Evolutionary conservation across 176 grass and related monocot genomes (phyloP), one percentile per base, ranked within the genome.

Genomic region (Zoysia japonica): DNA sequence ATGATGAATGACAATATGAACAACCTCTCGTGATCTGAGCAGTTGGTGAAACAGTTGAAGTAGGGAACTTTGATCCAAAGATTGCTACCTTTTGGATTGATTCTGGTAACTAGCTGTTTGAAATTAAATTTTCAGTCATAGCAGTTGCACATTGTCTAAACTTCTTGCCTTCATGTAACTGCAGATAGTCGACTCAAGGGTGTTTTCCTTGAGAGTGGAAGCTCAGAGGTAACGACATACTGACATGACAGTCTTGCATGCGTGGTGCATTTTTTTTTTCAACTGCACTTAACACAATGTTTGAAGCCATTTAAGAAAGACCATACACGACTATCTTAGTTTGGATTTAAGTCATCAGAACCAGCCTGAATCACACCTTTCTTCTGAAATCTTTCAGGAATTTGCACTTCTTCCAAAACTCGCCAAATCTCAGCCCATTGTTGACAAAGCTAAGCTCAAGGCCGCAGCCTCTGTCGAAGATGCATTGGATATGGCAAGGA

Each of bases 121-220:
- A 3, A 77, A 62, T 82, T 40, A 2, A 53, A 42, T 54, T 87
- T 81, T 77, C 35, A 55, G 38, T 80, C 36, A 4, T 63, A 28
- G 67, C 50, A 62, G 60, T 46, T 89, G 16, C 15, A 61, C 14
- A 71, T 83, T 36, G 28, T 61, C 62, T 62, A 45, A 82, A 45
- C 12, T 13, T 61, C 65, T 75, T 78, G 17, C 61, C 38, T 67
- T 73, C 37, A 64, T 71, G 35, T 28, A 54, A 41, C 45, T 81
- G 77, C 87, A 97, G 95, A 94, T 75, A 92, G 81, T 78, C 86
- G 89, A 90, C 5, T 97, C 67, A 94, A 97, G 86, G 91, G 95
- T 69, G 78, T 94, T 87, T 94, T 97, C 67, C 95, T 97, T 78
- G 95, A 97, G 92, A 97, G 95, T 78, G 94, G 94, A 85, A 90